Conservation (phyloP, 1,284 basidiomycete species). For the Ustilago shanxiensis region DNA sequence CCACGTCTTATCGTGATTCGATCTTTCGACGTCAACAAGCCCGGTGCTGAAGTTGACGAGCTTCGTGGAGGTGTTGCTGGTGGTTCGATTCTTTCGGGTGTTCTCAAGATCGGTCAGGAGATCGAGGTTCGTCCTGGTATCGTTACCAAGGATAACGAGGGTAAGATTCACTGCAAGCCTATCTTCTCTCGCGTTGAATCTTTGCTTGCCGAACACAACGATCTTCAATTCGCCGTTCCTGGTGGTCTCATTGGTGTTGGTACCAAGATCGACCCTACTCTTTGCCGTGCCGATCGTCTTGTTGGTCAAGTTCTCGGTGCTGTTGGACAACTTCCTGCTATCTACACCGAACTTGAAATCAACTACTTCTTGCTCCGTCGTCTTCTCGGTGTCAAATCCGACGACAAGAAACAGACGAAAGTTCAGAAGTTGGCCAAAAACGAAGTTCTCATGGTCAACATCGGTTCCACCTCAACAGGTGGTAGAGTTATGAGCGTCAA, state of each 20-base stretch:
- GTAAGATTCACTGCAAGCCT: conserved; percentile 90
- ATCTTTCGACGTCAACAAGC: conserved; percentile 99
- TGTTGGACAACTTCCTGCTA: conserved; percentile 90
- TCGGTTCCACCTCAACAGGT: conserved; percentile 69
- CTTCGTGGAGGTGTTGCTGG: conserved; percentile 98
- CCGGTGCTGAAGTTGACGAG: conserved; percentile 95
- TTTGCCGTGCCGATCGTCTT: conserved; percentile 95
- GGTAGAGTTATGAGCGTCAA: conserved; percentile 67
- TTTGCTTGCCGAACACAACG: conserved; percentile 93
- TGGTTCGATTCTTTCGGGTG: conserved; percentile 93
- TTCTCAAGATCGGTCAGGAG: conserved; percentile 88
- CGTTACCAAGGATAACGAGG: conserved; percentile 93
- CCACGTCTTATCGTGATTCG: conserved; percentile 97
- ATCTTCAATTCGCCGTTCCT: conserved; percentile 93
- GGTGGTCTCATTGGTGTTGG: conserved; percentile 98
- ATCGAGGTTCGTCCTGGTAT: conserved; percentile 98
- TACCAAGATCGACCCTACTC: conserved; percentile 93
- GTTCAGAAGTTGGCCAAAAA: conserved; percentile 88
- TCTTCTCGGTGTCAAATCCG: conserved; percentile 95
- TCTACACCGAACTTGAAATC: conserved; percentile 92
- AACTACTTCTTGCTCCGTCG: conserved; percentile 77
- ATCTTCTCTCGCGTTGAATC: conserved; percentile 93
- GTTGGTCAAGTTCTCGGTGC: conserved; percentile 96
- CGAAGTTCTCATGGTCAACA: conserved; percentile 80
- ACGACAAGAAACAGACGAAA: conserved; percentile 98